Evolutionary conservation across 1,139 yeast genomes (phyloP), one percentile per base, ranked within the genome.

Genomic region (Chernovozyma sophiae-reginae): DNA sequence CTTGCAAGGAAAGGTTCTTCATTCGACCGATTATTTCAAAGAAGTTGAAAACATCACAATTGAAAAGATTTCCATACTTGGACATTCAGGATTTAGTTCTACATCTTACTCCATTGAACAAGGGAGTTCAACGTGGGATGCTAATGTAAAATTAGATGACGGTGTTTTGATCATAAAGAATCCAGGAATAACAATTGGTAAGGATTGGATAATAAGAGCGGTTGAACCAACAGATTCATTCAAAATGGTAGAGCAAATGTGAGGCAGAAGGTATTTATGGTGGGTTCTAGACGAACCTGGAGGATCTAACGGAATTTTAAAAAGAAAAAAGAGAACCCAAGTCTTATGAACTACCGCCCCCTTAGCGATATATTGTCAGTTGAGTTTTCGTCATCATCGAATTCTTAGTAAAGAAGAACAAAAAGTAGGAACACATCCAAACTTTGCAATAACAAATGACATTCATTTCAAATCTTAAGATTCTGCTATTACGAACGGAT

Each of bases 151-250:
- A 6, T 31, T 20, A n/a, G 43, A 36, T 3, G 49, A 43, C 10
- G 51, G 56, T 16, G 53, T 55, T 31, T 39, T 56, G 13, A 50
- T 63, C 3, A 66, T 85, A 18, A 68, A 78, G 42, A 76, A 78
- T 45, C 89, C 94, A 8, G 53, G 34, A 44, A 52, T 10, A 55
- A 83, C 33, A 70, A 70, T 39, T 42, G 60, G n/a, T 8, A 14
- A 25, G n/a, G 60, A 62, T 28, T 85, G 87, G 86, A 51, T 45
- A 12, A 56, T 79, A n/a, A n/a, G n/a, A n/a, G n/a, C n/a, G n/a
- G n/a, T n/a, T n/a, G n/a, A n/a, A n/a, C n/a, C n/a, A n/a, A n/a
- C n/a, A n/a, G n/a, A n/a, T n/a, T n/a, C n/a, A n/a, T n/a, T n/a
- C n/a, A n/a, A n/a, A n/a, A n/a, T n/a, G n/a, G n/a, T n/a, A n/a